These are phyloP conservation scores for Arctium minus DNA, from an alignment of 129 eudicot genomes.

Conservation along the genomic window DNA sequence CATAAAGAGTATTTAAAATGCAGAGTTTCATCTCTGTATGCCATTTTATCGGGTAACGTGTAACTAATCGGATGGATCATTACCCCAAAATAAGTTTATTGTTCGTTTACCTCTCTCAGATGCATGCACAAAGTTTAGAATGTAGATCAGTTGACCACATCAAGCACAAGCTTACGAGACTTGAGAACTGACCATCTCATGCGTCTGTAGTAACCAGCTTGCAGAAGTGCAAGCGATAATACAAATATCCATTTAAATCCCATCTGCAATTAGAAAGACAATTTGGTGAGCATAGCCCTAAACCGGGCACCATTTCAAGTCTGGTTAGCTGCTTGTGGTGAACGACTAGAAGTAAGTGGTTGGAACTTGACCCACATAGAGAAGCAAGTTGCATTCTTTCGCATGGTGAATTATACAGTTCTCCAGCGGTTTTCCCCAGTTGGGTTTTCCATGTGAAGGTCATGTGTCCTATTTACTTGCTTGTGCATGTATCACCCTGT, in stretches of 20 bases:
- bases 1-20: not conserved
- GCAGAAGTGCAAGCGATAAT: constrained; percentile 65
- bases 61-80: not conserved
- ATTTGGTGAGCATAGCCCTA: not conserved
- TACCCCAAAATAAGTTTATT: constrained; percentile 6
- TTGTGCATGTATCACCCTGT: no score
- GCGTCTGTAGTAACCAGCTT: constrained; percentile 74
- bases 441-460: no score
- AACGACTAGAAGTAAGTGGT: no score
- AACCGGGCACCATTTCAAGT: not conserved
- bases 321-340: no score
- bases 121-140: not conserved
- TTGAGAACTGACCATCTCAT: constrained; percentile 73
- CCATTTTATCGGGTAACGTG: constrained; percentile 2
- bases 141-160: constrained; percentile 59
- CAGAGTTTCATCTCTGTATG: not conserved
- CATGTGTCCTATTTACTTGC: no score
- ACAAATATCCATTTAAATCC: constrained; percentile 88
- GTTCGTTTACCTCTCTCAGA: constrained; percentile 3
- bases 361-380: no score
- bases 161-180: constrained; percentile 78
- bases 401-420: no score
- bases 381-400: no score
- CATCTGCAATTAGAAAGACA: constrained; percentile 45
- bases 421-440: no score